Evolutionary conservation across 2,329 filamentous ascomycete species (phyloP).

Genomic region (Cladophialophora immunda): DNA sequence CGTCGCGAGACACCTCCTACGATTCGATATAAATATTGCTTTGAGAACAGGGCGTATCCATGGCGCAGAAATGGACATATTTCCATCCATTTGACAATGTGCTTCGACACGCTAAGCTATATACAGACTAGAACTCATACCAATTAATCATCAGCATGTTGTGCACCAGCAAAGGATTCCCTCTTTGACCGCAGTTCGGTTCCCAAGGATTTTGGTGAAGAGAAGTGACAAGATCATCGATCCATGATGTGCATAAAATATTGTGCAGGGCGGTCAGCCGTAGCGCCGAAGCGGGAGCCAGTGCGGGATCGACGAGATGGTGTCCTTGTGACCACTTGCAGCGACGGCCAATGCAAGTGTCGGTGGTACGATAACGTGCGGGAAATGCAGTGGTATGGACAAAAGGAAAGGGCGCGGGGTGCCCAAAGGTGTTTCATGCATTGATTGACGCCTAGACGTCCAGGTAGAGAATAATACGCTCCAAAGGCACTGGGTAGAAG

Average conservation of each 20-base stretch:
- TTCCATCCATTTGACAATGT: background rate
- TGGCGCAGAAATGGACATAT: too few relatives aligned
- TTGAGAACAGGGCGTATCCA: too few relatives aligned
- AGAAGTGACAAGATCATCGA: background rate
- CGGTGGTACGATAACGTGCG: background rate
- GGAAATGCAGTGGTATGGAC: background rate
- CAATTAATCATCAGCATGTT: background rate
- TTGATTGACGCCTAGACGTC: background rate
- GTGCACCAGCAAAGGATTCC: background rate
- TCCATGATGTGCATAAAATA: conserved; percentile 17
- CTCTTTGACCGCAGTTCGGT: background rate
- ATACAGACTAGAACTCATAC: background rate
- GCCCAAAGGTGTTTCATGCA: background rate
- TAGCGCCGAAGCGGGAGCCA: background rate
- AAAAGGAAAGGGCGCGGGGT: background rate
- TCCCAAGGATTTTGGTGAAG: background rate
- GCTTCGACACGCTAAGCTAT: background rate
- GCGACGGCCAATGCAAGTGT: background rate
- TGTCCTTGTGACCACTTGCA: conserved; percentile 27
- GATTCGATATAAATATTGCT: background rate
- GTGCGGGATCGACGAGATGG: conserved; percentile 7
- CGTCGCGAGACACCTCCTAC: background rate
- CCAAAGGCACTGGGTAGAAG: background rate
- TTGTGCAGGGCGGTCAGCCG: conserved; percentile 11
- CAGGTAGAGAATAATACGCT: background rate